Conservation (phyloP, 2,329 filamentous ascomycete species). For the Lasiodiplodia theobromae region DNA sequence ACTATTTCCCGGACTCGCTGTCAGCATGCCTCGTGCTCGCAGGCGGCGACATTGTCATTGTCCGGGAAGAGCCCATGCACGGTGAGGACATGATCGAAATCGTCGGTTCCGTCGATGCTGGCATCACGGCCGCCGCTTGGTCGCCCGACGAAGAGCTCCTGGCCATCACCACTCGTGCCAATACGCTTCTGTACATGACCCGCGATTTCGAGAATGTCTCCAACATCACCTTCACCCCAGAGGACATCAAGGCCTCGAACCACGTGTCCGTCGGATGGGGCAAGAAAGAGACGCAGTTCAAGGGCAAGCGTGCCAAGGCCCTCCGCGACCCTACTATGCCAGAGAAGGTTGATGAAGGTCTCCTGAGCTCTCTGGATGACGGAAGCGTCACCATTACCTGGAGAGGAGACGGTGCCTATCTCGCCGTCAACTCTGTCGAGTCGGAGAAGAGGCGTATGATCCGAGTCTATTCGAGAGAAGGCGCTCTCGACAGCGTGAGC, state of each 20-base stretch:
- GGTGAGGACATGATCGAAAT: slow-evolving; percentile 89
- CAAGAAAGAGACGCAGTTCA: slow-evolving; percentile 97
- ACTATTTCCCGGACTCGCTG: slow-evolving; percentile 82
- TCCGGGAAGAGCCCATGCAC: slow-evolving; percentile 72
- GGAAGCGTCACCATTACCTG: slow-evolving; percentile 78
- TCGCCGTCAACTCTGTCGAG: slow-evolving; percentile 85
- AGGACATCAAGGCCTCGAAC: slow-evolving; percentile 85
- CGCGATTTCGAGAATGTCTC: slow-evolving; percentile 85
- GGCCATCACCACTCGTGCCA: slow-evolving; percentile 78
- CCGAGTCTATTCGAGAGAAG: slow-evolving; percentile 89
- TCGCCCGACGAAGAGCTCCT: slow-evolving; percentile 94
- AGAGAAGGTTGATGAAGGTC: slow-evolving; percentile 85
- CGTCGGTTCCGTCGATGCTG: slow-evolving; percentile 90
- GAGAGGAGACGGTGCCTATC: slow-evolving; percentile 91
- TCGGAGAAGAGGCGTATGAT: slow-evolving; percentile 75
- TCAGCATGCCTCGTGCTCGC: slow-evolving; percentile 84
- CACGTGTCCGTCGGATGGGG: slow-evolving; percentile 98
- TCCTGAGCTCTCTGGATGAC: slow-evolving; percentile 77
- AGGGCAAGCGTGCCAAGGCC: slow-evolving; percentile 86
- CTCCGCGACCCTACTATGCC: slow-evolving; percentile 93
- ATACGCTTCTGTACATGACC: slow-evolving; percentile 90
- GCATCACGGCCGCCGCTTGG: slow-evolving; percentile 89
- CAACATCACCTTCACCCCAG: slow-evolving; percentile 72
- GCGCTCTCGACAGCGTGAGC: slow-evolving; percentile 88
- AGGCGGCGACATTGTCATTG: slow-evolving; percentile 88